phyloP scores from a whole-genome alignment of 208 protist species.

The Trichomonas vaginalis region DNA sequence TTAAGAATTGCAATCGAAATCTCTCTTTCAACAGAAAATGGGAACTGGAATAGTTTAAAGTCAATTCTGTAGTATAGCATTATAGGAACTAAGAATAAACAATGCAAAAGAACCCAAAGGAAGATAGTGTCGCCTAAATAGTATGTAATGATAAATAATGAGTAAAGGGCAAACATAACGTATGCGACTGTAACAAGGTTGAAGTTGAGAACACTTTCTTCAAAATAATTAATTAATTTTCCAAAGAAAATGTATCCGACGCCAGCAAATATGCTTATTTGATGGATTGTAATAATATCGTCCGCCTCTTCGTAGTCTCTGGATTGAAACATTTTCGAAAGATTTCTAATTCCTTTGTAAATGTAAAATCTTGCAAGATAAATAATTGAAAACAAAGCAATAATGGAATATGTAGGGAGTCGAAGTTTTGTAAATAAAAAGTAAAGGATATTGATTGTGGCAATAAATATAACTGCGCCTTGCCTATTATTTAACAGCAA shows the following conservation, averaged over 20 bases:
- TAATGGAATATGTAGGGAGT: background rate
- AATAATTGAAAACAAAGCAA: background rate
- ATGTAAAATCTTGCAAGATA: background rate
- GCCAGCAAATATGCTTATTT: background rate
- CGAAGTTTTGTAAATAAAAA: background rate
- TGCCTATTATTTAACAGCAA: background rate
- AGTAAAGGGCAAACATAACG: background rate
- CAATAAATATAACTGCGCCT: background rate
- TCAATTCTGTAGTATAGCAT: background rate
- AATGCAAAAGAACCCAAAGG: background rate
- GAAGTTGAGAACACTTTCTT: background rate
- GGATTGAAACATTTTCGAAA: background rate
- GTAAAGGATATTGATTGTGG: background rate
- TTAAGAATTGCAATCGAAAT: background rate
- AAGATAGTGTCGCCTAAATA: background rate
- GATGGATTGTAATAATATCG: background rate
- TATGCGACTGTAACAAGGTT: background rate
- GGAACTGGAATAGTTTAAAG: background rate
- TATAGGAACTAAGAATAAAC: background rate
- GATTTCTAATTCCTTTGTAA: background rate
- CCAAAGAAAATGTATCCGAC: background rate
- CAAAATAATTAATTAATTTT: background rate
- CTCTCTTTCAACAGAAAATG: background rate
- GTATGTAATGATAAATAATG: background rate
- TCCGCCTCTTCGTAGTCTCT: background rate